A percentile compares a stretch with the other conserved stretches of the same genome.
phyloP scores from a whole-genome alignment of 495 filamentous ascomycete species.

The Parathielavia appendiculata region DNA sequence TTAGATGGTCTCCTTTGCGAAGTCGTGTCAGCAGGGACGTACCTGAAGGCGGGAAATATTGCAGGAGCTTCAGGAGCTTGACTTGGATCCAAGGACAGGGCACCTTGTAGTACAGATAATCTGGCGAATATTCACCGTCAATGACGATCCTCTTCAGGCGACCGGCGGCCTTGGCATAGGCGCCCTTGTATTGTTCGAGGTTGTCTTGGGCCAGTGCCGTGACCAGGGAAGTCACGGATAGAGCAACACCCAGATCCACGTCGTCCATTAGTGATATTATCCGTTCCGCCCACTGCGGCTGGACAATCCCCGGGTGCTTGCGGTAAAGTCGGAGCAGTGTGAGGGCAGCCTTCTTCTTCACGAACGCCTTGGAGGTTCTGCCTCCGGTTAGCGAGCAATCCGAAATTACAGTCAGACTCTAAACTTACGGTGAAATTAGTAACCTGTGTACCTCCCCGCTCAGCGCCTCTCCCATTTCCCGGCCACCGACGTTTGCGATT shows the following conservation, averaged over 20 bases:
- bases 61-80: conserved; percentile 82
- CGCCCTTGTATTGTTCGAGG: conserved; percentile 86
- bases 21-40: conserved; percentile 27
- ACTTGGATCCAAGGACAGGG: conserved; percentile 99
- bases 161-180: conserved; percentile 88
- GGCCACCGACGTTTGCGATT: conserved; percentile 94
- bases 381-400: conserved; percentile 14
- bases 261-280: conserved; percentile 99
- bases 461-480: conserved; percentile 94
- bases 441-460: conserved; percentile 90
- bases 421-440: conserved; percentile 86
- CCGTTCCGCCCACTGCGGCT: conserved; percentile 93
- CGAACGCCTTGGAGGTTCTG: conserved; percentile 93
- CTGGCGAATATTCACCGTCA: conserved; percentile 76
- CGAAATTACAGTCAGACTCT: background rate
- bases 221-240: conserved; percentile 93
- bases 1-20: conserved; percentile 18
- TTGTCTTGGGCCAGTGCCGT: conserved; percentile 95
- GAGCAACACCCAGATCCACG: conserved; percentile 83
- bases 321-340: conserved; percentile 94
- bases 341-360: conserved; percentile 98
- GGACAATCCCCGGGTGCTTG: conserved; percentile 87
- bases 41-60: conserved; percentile 97
- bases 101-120: conserved; percentile 98
- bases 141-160: conserved; percentile 83